Base-by-base conservation (phyloP, 1,284 basidiomycete species). In the Volvariella volvacea region DNA sequence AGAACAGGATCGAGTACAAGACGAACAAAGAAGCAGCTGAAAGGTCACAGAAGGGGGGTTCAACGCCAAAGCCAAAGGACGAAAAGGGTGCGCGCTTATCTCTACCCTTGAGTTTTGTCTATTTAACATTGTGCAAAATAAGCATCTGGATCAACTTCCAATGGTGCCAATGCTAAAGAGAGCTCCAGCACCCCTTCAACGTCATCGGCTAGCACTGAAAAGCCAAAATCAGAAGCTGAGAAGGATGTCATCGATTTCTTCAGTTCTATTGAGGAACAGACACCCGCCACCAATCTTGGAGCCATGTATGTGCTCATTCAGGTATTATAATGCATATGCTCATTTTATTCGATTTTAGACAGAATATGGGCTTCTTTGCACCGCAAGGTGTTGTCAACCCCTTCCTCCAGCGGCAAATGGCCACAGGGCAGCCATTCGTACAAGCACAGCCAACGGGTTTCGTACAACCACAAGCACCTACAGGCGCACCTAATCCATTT, bases 1-100 rank as follows among this genome's bases (percentile, higher is more conserved):
- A 92, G 62, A 97, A 96, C 60, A 72, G 95, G 44, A 69, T 88
- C 15, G 94, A 98, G 58, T 97, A 99, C 68, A 92, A 80, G 65
- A 74, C 83, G 33, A 92, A 83, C 61, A 92, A 91, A 62, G 77
- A 77, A n/a, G 73, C 82, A 4, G 78, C 80, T 0, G 88, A 92
- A 63, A 50, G 57, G 56, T 15, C 45, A 7, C 42, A 40, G 15
- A 54, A 53, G 41, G 55, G 46, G 20, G 43, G 55, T 22, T 42
- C 52, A 19, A 58, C 54, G 17, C 6, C 48, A n/a, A 53, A 49
- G 22, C 19, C 53, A 9, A 59, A 55, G 20, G 52, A 46, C 21
- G 44, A 49, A 21, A 56, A 60, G 49, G 20, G 54, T 54, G 34
- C 46, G 32, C 46, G 43, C 20, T 41, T 50, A n/a, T 30, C 34